phyloP scores from a whole-genome alignment of 1,284 basidiomycete genomes.

The Puccinia novopanici region DNA sequence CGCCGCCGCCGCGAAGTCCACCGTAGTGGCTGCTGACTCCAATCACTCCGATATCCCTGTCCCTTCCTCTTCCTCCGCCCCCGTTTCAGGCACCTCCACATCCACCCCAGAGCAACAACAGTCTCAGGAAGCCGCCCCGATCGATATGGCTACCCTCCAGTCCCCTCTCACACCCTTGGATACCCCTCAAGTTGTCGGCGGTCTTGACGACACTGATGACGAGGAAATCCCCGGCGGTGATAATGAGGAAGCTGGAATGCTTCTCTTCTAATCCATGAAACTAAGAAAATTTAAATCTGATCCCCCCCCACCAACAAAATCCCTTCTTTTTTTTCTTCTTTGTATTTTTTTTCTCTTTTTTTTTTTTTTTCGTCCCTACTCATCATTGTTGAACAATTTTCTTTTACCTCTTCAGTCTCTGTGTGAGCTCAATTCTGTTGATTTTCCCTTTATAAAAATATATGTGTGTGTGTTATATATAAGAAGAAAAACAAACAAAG shows the following conservation, averaged over 20 bases:
- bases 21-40: not conserved
- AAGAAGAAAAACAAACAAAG: too few relatives aligned
- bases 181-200: conserved; percentile 33
- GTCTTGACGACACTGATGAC: conserved; percentile 48
- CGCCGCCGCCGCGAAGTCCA: not conserved
- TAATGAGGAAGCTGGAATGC: conserved; percentile 47
- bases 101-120: not conserved
- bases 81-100: not conserved
- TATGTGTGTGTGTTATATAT: too few relatives aligned
- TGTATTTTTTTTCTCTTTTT: not conserved
- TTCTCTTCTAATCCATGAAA: conserved; percentile 41
- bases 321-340: not conserved
- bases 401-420: too few relatives aligned
- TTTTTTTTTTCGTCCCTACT: not conserved
- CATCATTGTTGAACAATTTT: too few relatives aligned
- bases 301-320: not conserved
- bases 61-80: not conserved
- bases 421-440: too few relatives aligned
- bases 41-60: not conserved
- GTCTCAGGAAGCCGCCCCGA: not conserved
- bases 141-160: not conserved
- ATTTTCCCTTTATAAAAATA: too few relatives aligned
- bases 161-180: conserved; percentile 44
- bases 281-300: too few relatives aligned
- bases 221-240: conserved; percentile 33